Percentiles rank a stretch among this genome's conserved stretches.
Evolutionary conservation across 345 rosid species (phyloP).

Genomic region (Hypericum androsaemum): DNA sequence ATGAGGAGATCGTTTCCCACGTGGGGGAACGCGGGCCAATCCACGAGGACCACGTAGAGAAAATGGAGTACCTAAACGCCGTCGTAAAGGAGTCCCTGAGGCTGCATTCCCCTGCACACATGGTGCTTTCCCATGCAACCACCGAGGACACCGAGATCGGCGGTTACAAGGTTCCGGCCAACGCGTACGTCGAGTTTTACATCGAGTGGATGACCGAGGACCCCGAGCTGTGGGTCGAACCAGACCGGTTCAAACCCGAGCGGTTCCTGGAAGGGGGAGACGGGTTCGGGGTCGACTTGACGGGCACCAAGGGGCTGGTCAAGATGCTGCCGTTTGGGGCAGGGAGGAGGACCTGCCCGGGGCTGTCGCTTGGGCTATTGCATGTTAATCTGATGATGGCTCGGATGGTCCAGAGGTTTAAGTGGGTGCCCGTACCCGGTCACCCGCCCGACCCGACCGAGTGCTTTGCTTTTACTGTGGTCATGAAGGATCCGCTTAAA

Average conservation of each 20-base stretch:
- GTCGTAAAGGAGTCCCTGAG: slow-evolving; percentile 80
- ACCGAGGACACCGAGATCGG: slow-evolving; percentile 61
- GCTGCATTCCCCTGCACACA: slow-evolving; percentile 92
- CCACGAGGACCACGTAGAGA: slow-evolving; percentile 60
- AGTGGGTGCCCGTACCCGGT: slow-evolving; percentile 57
- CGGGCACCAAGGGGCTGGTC: slow-evolving; percentile 60
- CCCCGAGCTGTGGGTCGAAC: slow-evolving; percentile 68
- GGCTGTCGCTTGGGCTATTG: slow-evolving; percentile 58
- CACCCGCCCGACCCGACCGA: slow-evolving; percentile 71
- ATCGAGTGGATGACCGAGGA: slow-evolving; percentile 89
- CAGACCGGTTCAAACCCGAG: slow-evolving; percentile 63
- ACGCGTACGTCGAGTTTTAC: slow-evolving; percentile 68
- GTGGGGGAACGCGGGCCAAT: slow-evolving; percentile 50
- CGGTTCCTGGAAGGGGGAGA: slow-evolving; percentile 67
- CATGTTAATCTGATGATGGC: slow-evolving; percentile 72
- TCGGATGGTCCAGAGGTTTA: slow-evolving; percentile 67
- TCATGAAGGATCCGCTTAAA: slow-evolving; percentile 81
- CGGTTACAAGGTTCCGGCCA: slow-evolving; percentile 61
- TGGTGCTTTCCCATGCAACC: slow-evolving; percentile 68
- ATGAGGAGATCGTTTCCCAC: slow-evolving; percentile 40
- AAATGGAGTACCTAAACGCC: slow-evolving; percentile 58
- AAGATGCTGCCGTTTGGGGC: slow-evolving; percentile 88
- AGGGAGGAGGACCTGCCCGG: slow-evolving; percentile 89
- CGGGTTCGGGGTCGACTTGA: slow-evolving; percentile 63
- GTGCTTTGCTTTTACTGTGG: slow-evolving; percentile 84